Evolutionary conservation across 2,329 filamentous ascomycete genomes (phyloP).

Genomic region (Nemania sp.): DNA sequence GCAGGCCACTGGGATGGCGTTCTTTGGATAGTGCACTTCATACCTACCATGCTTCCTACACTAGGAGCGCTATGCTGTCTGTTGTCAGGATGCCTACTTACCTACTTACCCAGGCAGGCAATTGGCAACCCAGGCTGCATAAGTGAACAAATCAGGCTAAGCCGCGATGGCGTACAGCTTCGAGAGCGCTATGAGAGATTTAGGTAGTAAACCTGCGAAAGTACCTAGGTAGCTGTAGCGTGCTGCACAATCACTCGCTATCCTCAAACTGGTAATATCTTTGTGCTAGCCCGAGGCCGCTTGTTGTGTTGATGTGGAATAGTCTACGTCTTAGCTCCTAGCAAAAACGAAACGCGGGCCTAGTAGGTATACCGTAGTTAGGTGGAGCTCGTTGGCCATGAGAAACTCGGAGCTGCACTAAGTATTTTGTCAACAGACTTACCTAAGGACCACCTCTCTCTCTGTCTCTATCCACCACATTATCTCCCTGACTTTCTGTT

Average conservation of each 20-base stretch:
- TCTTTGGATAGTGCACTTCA: no score
- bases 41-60: background rate
- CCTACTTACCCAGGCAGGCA: no score
- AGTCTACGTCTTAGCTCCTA: conserved; percentile 8
- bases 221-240: no score
- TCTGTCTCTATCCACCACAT: no score
- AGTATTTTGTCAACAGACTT: no score
- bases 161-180: conserved; percentile 21
- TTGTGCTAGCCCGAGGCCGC: conserved; percentile 3
- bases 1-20: no score
- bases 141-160: conserved; percentile 19
- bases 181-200: conserved; percentile 3
- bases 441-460: no score
- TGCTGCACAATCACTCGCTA: background rate
- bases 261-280: conserved; percentile 17
- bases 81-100: background rate
- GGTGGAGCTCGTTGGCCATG: conserved; percentile 18
- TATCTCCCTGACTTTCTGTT: no score
- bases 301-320: conserved; percentile 20
- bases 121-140: background rate
- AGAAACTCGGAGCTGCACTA: no score
- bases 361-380: conserved; percentile 14
- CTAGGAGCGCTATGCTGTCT: conserved; percentile 15
- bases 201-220: no score
- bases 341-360: conserved; percentile 5